Base-by-base conservation (phyloP, 2,329 filamentous ascomycete genomes). In the Grosmannia huntii region DNA sequence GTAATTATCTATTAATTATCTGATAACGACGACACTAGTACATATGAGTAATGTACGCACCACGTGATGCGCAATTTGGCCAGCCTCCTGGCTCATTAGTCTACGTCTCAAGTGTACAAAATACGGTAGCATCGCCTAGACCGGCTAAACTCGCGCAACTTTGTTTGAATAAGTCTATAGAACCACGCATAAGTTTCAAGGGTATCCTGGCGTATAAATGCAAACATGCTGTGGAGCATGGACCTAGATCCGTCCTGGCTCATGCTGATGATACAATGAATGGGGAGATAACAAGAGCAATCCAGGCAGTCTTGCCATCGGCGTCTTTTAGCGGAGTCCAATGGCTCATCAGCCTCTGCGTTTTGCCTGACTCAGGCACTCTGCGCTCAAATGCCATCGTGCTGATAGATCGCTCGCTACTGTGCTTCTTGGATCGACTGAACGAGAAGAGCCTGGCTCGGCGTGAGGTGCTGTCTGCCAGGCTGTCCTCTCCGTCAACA, bases 281-380 rank as follows among this genome's bases (percentile, higher is more conserved):
- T 1, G 68, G 67, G 44, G 63, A 65, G 33, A 73, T 51, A 1
- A 70, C 63, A 48, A 72, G 58, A 33, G 72, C 64, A 27, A 72
- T 68, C 65, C 66, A 70, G 5, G 65, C 66, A 12, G 70, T 62
- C 10, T 60, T 52, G 1, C 70, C 70, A 19, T 67, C 64, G 0
- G 38, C 65, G 57, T 71, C 66, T 59, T 68, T 69, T 52, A 72
- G 59, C 27, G 71, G 69, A 27, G 69, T 68, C 71, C 70, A 72
- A 54, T 69, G 68, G 48, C 66, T 64, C 63, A 63, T 63, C n/a
- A 63, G 52, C n/a, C 56, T 57, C 56, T 59, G 62, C 56, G 56
- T 55, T 19, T 46, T 46, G 16, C 41, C 19, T 21, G 53, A 5
- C 2, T 46, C 25, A 2, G 14, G 12, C 2, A 12, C 23, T 11